Evolutionary conservation across 805 yeast genomes (phyloP), one percentile per base, ranked within the genome.

Genomic region (Candida vaughaniae): DNA sequence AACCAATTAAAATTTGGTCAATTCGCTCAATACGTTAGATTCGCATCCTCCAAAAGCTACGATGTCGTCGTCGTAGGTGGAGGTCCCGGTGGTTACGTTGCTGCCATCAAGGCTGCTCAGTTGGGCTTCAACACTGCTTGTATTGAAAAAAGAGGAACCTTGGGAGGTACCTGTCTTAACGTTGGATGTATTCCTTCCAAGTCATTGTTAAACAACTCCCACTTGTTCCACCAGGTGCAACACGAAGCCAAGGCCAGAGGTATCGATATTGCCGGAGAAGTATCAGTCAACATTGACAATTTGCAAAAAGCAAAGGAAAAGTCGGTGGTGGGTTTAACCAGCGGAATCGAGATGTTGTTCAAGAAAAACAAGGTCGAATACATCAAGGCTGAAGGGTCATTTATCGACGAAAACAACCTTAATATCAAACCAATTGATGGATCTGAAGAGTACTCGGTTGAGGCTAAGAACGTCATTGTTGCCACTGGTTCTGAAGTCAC

Each of bases 121-220:
- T 75, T 90, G 43, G 97, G 97, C 28, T 77, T 74, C 53, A 82
- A 90, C 66, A 88, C 96, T 38, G 99, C 97, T 23, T 93, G 99
- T 77, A 73, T 93, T 49, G 99, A 93, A 67, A 89, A 88, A 71
- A 84, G 99, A 67, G 99, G 99, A 31, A 69, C 80, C 30, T 77
- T 95, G 47, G 99, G 99, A 47, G 99, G 99, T 57, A 93, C 99
- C 39, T 93, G 99, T 79, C 73, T 95, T 55, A 93, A 93, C 66
- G 98, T 93, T 37, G 99, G 99, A 33, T 93, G 99, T 77, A 93
- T 93, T 57, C 99, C 99, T 42, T 93, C 99, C 48, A 93, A 93
- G 69, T 86, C 99, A 5, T 68, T 93, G 42, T 73, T 93, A 56
- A 91, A 93, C 81, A 93, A 93, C 76, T 85, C 98, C 12, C 96